Evolutionary conservation across 2,329 filamentous ascomycete genomes (phyloP).

Genomic region (Colletotrichum phormii): DNA sequence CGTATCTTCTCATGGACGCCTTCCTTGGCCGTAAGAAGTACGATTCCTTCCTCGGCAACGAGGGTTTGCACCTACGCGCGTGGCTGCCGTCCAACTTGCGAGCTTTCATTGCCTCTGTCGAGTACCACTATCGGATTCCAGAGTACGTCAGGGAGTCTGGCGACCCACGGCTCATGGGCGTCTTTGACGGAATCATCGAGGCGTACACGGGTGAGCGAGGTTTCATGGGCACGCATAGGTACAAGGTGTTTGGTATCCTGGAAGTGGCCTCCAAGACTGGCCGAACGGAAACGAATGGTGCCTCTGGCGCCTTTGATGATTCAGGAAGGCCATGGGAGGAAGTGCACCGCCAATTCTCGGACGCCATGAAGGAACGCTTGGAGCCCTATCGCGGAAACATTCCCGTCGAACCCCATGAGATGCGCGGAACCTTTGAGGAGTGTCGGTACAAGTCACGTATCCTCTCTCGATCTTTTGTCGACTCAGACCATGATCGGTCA

Average conservation of each 20-base stretch:
- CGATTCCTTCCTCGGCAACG: constrained; percentile 62
- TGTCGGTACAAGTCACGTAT: constrained; percentile 62
- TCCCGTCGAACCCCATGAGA: constrained; percentile 61
- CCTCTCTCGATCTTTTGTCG: constrained; percentile 57
- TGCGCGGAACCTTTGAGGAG: constrained; percentile 66
- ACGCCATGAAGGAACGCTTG: constrained; percentile 65
- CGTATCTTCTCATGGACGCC: constrained; percentile 66
- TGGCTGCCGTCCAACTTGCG: constrained; percentile 66
- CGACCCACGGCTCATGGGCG: constrained; percentile 62
- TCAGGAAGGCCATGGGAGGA: constrained; percentile 61
- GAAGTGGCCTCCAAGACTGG: constrained; percentile 66
- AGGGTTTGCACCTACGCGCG: constrained; percentile 63
- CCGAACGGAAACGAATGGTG: constrained; percentile 63
- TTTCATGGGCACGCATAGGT: constrained; percentile 68
- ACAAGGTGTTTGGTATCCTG: constrained; percentile 67
- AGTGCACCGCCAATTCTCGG: constrained; percentile 62
- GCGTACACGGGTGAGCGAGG: constrained; percentile 66
- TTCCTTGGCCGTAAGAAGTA: constrained; percentile 64
- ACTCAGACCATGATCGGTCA: constrained; percentile 56
- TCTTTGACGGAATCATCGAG: constrained; percentile 65
- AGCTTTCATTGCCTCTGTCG: constrained; percentile 66
- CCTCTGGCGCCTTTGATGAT: constrained; percentile 57
- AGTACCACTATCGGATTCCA: constrained; percentile 65
- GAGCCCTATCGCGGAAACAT: constrained; percentile 61
- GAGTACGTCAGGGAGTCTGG: constrained; percentile 64